Percentiles rank a stretch among this genome's conserved stretches.
phyloP scores from a whole-genome alignment of 1,284 basidiomycete genomes.

The Marasmius tenuissimus region DNA sequence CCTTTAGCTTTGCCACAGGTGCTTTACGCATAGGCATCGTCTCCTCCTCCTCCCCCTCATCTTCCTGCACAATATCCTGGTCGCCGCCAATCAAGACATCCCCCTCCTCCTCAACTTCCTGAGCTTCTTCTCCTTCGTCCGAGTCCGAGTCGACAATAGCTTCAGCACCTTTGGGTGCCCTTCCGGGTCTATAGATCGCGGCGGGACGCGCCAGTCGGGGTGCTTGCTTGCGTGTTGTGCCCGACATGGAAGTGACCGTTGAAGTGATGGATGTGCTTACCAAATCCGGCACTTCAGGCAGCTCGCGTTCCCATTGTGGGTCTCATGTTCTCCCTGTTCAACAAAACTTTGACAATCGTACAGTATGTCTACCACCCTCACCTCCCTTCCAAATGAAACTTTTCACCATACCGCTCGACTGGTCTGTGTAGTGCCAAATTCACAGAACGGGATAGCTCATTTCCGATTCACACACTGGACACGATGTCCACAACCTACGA shows the following conservation, averaged over 20 bases:
- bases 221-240: conserved; percentile 58
- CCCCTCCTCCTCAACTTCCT: conserved; percentile 46
- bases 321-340: too few relatives aligned
- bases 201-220: conserved; percentile 70
- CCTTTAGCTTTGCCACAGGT: conserved; percentile 37
- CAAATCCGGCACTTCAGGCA: background rate
- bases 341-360: too few relatives aligned
- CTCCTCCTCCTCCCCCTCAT: conserved; percentile 47
- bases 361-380: background rate
- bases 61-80: conserved; percentile 42
- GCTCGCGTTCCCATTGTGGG: background rate
- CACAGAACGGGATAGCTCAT: background rate
- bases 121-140: conserved; percentile 39
- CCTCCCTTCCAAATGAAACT: background rate
- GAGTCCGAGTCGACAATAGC: conserved; percentile 64
- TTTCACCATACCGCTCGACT: background rate
- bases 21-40: conserved; percentile 30
- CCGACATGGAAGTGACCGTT: conserved; percentile 13
- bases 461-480: background rate
- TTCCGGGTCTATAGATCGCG: conserved; percentile 82
- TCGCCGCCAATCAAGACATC: conserved; percentile 61
- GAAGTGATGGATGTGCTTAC: background rate
- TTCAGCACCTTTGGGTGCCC: conserved; percentile 72
- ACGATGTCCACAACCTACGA: background rate
- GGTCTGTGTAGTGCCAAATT: background rate